Percentiles rank a stretch among this genome's conserved stretches.
These are phyloP conservation scores for Diddensiella santjacobensis DNA, from an alignment of 805 yeast species.

Conservation along the genomic window DNA sequence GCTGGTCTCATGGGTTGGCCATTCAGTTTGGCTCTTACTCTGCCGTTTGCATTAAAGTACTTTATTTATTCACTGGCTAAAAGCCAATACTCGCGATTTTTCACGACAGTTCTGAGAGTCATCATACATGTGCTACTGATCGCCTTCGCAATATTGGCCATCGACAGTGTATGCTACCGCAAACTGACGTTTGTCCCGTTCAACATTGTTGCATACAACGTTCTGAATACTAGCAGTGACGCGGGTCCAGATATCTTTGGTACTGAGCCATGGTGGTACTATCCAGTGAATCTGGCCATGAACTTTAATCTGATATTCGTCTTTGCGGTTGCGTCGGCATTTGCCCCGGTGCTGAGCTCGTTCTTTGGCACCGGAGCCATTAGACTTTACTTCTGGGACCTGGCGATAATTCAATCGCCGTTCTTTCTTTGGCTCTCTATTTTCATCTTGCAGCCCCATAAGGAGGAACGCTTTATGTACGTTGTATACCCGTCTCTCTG, in stretches of 20 bases:
- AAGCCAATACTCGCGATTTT: slow-evolving; percentile 10
- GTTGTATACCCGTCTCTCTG: slow-evolving; percentile 74
- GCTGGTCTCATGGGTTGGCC: slow-evolving; percentile 94
- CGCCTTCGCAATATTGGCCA: slow-evolving; percentile 30
- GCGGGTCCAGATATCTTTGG: slow-evolving; percentile 93
- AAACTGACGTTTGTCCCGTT: slow-evolving; percentile 65
- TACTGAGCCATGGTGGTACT: slow-evolving; percentile 72
- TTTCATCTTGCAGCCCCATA: slow-evolving; percentile 77
- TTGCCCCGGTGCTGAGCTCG: slow-evolving; percentile 10
- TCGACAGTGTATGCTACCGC: slow-evolving; percentile 56
- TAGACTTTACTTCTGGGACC: slow-evolving; percentile 2
- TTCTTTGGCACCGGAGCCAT: slow-evolving; percentile 8
- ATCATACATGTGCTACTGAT: slow-evolving; percentile 26
- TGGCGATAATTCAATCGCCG: slow-evolving; percentile 42
- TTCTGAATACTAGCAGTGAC: slow-evolving; percentile 57
- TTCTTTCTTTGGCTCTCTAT: slow-evolving; percentile 61
- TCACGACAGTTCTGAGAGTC: slow-evolving; percentile 20
- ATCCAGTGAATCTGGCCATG: slow-evolving; percentile 60
- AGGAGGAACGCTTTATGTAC: slow-evolving; percentile 87
- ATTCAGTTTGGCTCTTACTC: slow-evolving; percentile 60
- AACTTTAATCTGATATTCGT: slow-evolving; percentile 60
- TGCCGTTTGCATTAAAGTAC: slow-evolving; percentile 46
- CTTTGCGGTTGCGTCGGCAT: slow-evolving; percentile 16
- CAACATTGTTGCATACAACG: slow-evolving; percentile 82
- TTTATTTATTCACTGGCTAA: slow-evolving; percentile 13